phyloP scores from a whole-genome alignment of 768 basidiomycete genomes.

The Pisolithus microcarpus region DNA sequence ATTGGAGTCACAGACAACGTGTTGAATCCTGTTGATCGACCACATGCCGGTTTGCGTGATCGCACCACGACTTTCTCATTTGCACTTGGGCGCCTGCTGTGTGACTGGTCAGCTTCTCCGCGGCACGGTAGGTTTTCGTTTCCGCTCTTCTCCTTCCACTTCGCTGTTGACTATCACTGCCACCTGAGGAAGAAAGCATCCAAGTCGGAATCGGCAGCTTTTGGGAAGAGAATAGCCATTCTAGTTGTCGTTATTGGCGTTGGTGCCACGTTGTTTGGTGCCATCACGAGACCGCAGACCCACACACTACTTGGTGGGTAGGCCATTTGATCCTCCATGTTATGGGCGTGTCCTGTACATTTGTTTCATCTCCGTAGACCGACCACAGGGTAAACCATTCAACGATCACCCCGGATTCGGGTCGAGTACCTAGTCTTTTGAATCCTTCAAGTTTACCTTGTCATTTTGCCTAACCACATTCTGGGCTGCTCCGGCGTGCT shows the following conservation, averaged over 20 bases:
- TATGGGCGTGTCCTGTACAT: background rate
- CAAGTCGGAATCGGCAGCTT: background rate
- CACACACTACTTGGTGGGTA: conserved; percentile 2
- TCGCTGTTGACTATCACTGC: background rate
- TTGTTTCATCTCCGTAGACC: background rate
- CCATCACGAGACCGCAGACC: conserved; percentile 12
- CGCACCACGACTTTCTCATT: conserved; percentile 1
- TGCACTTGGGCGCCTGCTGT: background rate
- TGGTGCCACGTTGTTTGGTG: conserved; percentile 5
- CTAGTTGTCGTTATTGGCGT: background rate
- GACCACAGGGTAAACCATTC: background rate
- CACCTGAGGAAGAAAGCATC: background rate
- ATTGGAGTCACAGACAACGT: background rate
- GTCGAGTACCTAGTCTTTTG: background rate
- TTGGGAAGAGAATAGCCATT: background rate
- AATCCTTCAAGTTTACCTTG: background rate
- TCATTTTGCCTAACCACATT: background rate
- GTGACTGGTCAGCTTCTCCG: background rate
- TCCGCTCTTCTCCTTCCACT: background rate
- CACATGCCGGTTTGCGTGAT: background rate
- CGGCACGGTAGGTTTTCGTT: background rate
- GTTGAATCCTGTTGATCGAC: conserved; percentile 1
- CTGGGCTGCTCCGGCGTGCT: background rate
- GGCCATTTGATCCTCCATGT: background rate
- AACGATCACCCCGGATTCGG: background rate